Evolutionary conservation across 1,284 basidiomycete genomes (phyloP), one percentile per base, ranked within the genome.

Genomic region (Apiotrichum veenhuisii): DNA sequence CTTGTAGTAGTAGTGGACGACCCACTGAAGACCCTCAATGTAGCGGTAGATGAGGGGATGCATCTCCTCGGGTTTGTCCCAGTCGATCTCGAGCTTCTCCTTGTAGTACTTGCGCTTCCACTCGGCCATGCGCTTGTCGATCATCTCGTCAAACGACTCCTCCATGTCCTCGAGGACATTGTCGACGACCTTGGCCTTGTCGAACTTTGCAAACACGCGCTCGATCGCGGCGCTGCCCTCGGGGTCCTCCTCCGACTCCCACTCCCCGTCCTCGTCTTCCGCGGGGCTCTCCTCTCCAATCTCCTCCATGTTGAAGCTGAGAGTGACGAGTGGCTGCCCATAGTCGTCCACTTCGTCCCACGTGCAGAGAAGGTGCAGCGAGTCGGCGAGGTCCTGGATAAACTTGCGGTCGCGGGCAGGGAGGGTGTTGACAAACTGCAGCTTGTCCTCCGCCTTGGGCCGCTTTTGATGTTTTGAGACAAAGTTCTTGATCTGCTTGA

Each of bases 1-100:
- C 63, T 89, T 86, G 78, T 98, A 98, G 76, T 98, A 98, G 77
- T 98, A 98, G 74, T 93, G 89, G 85, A 98, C 88, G 33, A 98
- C 92, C 96, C 95, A 98, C 73, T 98, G 96, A 60, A 98, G 78
- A 1, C 95, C 96, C 74, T 98, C 92, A 38, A 92, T 83, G 75
- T 97, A 98, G 60, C 86, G 84, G 69, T 82, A 91, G 12, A 85
- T 80, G 52, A 97, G 79, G 48, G 82, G 81, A 50, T 80, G 79
- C 80, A 92, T 83, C 54, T 84, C 80, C 66, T 86, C 79, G 2
- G 84, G 82, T 52, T 73, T 65, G 63, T 87, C 82, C 63, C 84
- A 89, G 25, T 85, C 85, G 63, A 96, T 86, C 58, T 87, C 84
- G 53, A 97, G 77, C 78, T 97, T 97, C 57, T 90, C 91, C 81